phyloP scores from a whole-genome alignment of 106 monocot species.

The Cymbidium sinense region DNA sequence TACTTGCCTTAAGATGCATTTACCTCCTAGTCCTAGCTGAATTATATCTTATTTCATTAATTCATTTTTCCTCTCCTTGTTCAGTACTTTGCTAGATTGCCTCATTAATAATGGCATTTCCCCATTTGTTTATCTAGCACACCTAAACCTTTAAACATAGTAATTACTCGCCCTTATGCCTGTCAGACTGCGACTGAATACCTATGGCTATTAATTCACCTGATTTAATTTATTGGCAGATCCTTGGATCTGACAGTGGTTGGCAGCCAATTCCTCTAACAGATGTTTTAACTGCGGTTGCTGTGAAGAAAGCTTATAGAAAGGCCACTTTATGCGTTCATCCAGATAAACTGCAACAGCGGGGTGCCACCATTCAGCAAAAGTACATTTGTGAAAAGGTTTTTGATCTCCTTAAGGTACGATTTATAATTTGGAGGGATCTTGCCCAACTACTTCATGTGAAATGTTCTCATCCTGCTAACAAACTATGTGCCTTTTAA shows the following conservation, averaged over 20 bases:
- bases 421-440: not conserved
- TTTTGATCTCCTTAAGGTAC: slow-evolving; percentile 96
- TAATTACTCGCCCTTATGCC: not conserved
- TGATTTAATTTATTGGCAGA: slow-evolving; percentile 33
- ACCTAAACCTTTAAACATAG: no score
- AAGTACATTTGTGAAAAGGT: slow-evolving; percentile 98
- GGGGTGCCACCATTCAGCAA: slow-evolving; percentile 82
- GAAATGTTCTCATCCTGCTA: not conserved
- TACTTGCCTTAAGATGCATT: no score
- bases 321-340: slow-evolving; percentile 94
- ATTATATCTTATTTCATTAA: no score
- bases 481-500: not conserved
- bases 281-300: slow-evolving; percentile 72
- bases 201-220: not conserved
- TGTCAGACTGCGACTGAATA: not conserved
- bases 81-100: no score
- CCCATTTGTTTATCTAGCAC: not conserved
- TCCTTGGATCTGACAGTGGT: slow-evolving; percentile 84
- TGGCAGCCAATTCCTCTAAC: slow-evolving; percentile 90
- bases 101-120: not conserved
- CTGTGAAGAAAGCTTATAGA: slow-evolving; percentile 84
- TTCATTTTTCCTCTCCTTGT: no score
- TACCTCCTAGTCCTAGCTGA: no score
- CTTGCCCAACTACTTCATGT: not conserved
- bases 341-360: slow-evolving; percentile 95